A percentile compares a stretch with the other conserved stretches of the same genome.
Evolutionary conservation across 352 stramenopile genomes (phyloP).

Genomic region (Phytophthora hibernalis): DNA sequence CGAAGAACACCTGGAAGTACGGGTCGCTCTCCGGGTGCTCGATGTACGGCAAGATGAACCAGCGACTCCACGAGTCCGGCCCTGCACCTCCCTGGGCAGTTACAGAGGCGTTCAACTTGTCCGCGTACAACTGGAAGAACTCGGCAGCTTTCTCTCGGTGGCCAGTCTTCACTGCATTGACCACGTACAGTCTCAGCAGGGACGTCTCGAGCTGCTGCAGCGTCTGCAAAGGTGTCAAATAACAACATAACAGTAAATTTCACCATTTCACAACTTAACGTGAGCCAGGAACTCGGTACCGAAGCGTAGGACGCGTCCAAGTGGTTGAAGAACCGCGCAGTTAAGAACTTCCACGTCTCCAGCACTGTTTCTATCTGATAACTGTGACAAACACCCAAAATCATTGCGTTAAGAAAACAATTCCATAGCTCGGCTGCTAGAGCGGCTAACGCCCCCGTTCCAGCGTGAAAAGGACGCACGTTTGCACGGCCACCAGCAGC

Average conservation of each 20-base stretch:
- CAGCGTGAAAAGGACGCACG: slow-evolving; percentile 26
- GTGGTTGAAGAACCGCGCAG: slow-evolving; percentile 80
- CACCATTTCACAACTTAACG: background rate
- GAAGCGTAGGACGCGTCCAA: slow-evolving; percentile 74
- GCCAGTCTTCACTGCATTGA: slow-evolving; percentile 77
- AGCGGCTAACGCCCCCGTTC: background rate
- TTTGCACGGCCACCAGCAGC: slow-evolving; percentile 67
- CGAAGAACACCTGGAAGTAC: slow-evolving; percentile 84
- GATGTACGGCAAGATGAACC: slow-evolving; percentile 87
- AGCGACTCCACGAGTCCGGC: slow-evolving; percentile 72
- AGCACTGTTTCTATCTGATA: slow-evolving; percentile 81
- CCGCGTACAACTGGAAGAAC: slow-evolving; percentile 77
- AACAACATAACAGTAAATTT: slow-evolving; percentile 8
- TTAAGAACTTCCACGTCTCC: slow-evolving; percentile 85
- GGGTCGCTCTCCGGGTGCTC: slow-evolving; percentile 72
- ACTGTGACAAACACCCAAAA: slow-evolving; percentile 44
- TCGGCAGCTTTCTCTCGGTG: slow-evolving; percentile 74
- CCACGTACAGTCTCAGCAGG: slow-evolving; percentile 75
- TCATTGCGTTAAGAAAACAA: slow-evolving; percentile 9
- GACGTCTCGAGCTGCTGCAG: slow-evolving; percentile 72
- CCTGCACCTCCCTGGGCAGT: slow-evolving; percentile 22
- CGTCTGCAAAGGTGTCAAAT: slow-evolving; percentile 41
- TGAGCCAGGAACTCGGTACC: slow-evolving; percentile 33
- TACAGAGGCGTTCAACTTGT: slow-evolving; percentile 65
- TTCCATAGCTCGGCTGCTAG: slow-evolving; percentile 12